Percentiles rank a stretch among this genome's conserved stretches.
phyloP scores from a whole-genome alignment of 306 rosid genomes.

The Malus sylvestris region DNA sequence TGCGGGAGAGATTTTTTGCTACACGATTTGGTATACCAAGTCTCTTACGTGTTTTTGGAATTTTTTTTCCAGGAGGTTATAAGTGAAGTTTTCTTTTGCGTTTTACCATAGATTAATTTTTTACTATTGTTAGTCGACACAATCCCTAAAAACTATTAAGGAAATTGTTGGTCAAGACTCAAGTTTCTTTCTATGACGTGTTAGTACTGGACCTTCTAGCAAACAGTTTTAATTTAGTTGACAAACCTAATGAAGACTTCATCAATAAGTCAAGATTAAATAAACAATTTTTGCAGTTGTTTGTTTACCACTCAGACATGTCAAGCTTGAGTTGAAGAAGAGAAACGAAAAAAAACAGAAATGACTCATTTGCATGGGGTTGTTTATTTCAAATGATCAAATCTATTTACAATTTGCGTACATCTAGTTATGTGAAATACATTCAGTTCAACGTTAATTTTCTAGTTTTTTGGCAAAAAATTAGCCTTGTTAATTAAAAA shows the following conservation, averaged over 20 bases:
- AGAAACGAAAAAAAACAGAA: too few species aligned
- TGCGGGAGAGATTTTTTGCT: not conserved
- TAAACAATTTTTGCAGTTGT: not conserved
- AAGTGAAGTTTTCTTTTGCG: not conserved
- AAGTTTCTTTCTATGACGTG: not conserved
- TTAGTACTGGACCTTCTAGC: not conserved
- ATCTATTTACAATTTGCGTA: not conserved
- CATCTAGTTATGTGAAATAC: not conserved
- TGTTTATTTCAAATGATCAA: not conserved
- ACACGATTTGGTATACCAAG: too few species aligned
- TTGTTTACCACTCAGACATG: not conserved
- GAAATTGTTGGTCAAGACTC: not conserved
- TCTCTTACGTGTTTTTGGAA: too few species aligned
- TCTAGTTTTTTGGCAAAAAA: not conserved
- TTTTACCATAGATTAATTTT: not conserved
- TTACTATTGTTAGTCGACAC: not conserved
- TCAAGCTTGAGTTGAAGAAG: not conserved
- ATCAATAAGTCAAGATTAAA: too few species aligned
- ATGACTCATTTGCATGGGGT: too few species aligned
- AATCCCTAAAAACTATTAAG: not conserved
- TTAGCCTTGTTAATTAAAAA: not conserved
- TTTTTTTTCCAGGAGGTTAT: not conserved
- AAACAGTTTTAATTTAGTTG: not conserved
- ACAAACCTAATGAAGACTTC: not conserved
- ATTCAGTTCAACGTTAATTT: too few species aligned